Conservation (phyloP, 352 stramenopile species). For the Sclerospora graminicola region DNA sequence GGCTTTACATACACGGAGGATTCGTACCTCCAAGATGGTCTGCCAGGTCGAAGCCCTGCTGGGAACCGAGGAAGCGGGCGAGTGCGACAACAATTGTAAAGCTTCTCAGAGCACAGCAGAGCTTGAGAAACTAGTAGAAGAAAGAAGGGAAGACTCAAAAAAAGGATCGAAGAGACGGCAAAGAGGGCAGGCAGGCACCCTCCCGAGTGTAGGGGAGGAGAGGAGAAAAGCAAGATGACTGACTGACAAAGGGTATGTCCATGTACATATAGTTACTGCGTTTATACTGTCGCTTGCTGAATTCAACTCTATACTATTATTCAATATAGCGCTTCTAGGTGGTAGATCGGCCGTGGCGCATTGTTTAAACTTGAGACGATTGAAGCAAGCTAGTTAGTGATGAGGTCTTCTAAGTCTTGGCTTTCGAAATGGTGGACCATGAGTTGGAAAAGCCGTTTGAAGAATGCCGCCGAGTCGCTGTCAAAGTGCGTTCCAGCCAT, state of each 20-base stretch:
- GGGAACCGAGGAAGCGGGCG: conserved; percentile 13
- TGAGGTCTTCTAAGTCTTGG: too few relatives aligned
- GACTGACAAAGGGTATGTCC: conserved; percentile 18
- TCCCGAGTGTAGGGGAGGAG: conserved; percentile 14
- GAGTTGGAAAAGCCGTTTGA: conserved; percentile 49
- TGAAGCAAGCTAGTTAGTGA: conserved; percentile 1
- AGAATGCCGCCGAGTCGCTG: conserved; percentile 37
- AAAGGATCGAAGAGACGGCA: conserved; percentile 11
- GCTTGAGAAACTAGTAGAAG: too few relatives aligned
- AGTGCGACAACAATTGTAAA: conserved; percentile 25
- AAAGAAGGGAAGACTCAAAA: too few relatives aligned
- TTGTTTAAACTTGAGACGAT: too few relatives aligned
- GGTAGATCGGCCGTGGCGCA: too few relatives aligned
- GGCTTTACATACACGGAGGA: conserved; percentile 83
- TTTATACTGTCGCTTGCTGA: conserved; percentile 13
- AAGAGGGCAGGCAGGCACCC: conserved; percentile 9
- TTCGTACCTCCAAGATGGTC: conserved; percentile 55
- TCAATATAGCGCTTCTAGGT: not conserved
- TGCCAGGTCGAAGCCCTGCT: conserved; percentile 21
- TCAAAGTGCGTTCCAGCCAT: conserved; percentile 58
- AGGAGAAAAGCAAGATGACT: conserved; percentile 14
- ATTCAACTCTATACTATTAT: too few relatives aligned
- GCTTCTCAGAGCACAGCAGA: too few relatives aligned
- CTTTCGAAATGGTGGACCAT: conserved; percentile 36
- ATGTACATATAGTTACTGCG: conserved; percentile 30